Evolutionary conservation across 2,329 filamentous ascomycete species (phyloP).

Genomic region (Metarhizium album): DNA sequence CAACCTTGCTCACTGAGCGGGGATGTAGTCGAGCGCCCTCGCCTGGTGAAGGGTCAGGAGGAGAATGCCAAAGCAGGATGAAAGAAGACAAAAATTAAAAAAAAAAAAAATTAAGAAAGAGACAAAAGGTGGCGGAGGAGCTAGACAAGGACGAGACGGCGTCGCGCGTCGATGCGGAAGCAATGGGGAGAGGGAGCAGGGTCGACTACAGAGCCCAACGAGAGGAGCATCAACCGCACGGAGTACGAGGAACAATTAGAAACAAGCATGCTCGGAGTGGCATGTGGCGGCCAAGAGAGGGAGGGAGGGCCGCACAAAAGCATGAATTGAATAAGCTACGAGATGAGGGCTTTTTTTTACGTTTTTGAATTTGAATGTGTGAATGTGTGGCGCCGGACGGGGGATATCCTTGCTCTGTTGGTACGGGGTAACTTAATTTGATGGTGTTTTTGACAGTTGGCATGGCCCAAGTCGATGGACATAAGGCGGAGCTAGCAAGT

Average conservation of each 20-base stretch:
- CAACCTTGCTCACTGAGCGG: constrained; percentile 12
- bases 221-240: not conserved
- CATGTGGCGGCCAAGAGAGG: not conserved
- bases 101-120: not conserved
- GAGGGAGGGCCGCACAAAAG: not conserved
- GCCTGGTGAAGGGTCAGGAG: not conserved
- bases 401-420: too few relatives aligned
- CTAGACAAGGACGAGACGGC: not conserved
- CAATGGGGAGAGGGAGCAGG: not conserved
- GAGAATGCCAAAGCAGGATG: too few relatives aligned
- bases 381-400: not conserved
- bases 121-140: not conserved
- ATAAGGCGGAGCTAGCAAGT: not conserved
- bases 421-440: too few relatives aligned
- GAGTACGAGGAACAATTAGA: not conserved
- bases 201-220: not conserved
- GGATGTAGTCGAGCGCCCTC: not conserved
- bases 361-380: not conserved
- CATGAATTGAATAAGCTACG: constrained; percentile 1
- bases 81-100: not conserved
- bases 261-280: not conserved
- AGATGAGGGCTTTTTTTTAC: not conserved
- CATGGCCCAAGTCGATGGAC: not conserved
- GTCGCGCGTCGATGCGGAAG: not conserved
- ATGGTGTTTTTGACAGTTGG: not conserved